A percentile compares a stretch with the other conserved stretches of the same genome.
phyloP scores from a whole-genome alignment of 2,329 filamentous ascomycete species.

The Teratosphaeriaceae sp. region DNA sequence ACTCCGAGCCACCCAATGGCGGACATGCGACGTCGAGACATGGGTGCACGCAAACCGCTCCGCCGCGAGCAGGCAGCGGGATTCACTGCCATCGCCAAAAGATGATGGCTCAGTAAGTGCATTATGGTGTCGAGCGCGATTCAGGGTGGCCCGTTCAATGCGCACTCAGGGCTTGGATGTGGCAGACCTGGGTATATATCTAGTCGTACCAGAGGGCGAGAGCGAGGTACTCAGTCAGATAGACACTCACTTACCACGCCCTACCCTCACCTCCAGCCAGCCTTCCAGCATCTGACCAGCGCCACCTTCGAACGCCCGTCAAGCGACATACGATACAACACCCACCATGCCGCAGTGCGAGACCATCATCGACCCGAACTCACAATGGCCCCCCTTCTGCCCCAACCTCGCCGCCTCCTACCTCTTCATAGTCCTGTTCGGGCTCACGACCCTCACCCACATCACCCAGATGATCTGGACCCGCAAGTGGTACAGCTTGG shows the following conservation, averaged over 20 bases:
- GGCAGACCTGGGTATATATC: no score
- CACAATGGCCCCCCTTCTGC: constrained; percentile 3
- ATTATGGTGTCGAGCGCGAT: background rate
- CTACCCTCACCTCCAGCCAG: no score
- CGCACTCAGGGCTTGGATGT: no score
- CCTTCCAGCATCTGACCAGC: no score
- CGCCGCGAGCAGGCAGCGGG: background rate
- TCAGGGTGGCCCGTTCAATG: background rate
- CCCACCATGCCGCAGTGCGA: constrained; percentile 1
- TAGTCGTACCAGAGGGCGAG: no score
- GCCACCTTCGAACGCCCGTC: no score
- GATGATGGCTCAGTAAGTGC: no score
- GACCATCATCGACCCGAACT: constrained; percentile 4
- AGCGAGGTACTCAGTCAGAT: no score
- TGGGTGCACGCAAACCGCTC: background rate
- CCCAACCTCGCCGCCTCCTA: background rate
- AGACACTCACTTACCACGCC: background rate
- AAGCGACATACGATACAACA: no score
- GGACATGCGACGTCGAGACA: background rate
- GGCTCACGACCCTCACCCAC: constrained; percentile 6
- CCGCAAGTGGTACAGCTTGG: constrained; percentile 36
- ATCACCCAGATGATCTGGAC: constrained; percentile 16
- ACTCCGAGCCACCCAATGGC: background rate
- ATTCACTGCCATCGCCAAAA: no score
- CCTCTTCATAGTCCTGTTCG: constrained; percentile 3